phyloP scores from a whole-genome alignment of 1,139 yeast species.

The Oligophagozyma castellii region DNA sequence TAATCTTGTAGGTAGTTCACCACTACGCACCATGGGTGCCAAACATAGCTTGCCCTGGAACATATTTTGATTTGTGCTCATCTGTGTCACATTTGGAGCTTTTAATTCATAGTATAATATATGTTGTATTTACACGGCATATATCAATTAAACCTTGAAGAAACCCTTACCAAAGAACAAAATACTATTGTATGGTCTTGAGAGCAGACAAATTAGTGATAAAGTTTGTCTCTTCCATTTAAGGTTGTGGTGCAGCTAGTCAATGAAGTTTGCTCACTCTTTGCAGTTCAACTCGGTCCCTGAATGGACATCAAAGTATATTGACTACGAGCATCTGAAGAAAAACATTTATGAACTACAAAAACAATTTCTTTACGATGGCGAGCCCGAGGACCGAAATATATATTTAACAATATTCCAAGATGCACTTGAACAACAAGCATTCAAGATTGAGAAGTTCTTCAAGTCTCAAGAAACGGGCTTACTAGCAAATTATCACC shows the following conservation, averaged over 20 bases:
- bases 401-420: conserved; percentile 25
- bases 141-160: no score
- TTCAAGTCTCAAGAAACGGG: conserved; percentile 40
- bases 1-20: conserved; percentile 82
- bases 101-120: no score
- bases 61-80: conserved; percentile 5
- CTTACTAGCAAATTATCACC: conserved; percentile 36
- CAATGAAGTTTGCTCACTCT: conserved; percentile 67
- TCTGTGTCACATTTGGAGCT: background rate
- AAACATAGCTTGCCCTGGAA: conserved; percentile 67
- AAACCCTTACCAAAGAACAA: no score
- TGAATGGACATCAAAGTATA: conserved; percentile 63
- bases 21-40: conserved; percentile 95
- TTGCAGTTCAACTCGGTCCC: conserved; percentile 68
- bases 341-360: conserved; percentile 53
- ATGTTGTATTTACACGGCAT: no score
- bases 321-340: conserved; percentile 58
- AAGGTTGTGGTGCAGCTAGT: no score
- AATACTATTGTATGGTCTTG: no score
- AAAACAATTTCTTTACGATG: conserved; percentile 35
- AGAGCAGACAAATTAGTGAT: no score
- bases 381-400: conserved; percentile 5
- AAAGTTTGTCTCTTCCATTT: no score
- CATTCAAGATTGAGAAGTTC: conserved; percentile 46
- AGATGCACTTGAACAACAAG: conserved; percentile 43